Evolutionary conservation across 768 basidiomycete species (phyloP), one percentile per base, ranked within the genome.

Genomic region (Scleroderma bovista): DNA sequence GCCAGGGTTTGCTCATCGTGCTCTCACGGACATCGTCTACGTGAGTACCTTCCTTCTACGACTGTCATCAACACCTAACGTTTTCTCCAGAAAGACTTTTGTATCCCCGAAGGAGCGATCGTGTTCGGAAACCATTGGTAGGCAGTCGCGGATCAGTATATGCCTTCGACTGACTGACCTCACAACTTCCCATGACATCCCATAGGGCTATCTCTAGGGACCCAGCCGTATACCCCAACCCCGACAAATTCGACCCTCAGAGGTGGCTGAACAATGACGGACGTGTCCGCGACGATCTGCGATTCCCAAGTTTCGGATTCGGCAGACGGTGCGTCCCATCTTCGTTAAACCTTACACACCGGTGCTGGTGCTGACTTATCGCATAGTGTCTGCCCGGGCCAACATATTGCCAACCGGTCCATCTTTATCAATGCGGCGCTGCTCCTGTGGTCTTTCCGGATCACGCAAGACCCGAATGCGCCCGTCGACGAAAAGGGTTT

Each of bases 351-450:
- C 11, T 37, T 26, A 3, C 13, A 1, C 9, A 5, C 6, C 17
- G n/a, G n/a, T 17, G 20, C 19, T 3, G 3, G 34, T 19, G 17
- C 32, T 45, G 17, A 24, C 54, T 39, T 36, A 6, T n/a, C 34
- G 6, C 3, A 11, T n/a, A 78, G 83, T n/a, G 72, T 84, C 6
- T 87, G 84, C 51, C 83, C 83, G 0, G 84, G 84, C 0, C 77
- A 79, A 56, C 75, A 83, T 60, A 76, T 87, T 29, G 84, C 64
- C 17, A 63, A 67, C 64, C 76, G 82, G 5, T 86, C 84, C 7
- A 64, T 87, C 2, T 84, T 83, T 57, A 69, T 87, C 54, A 86
- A 83, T 50, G 75, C 80, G 0, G 81, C 81, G 0, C 71, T 84
- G 13, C 66, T 82, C 2, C 63, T 84, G 31, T 86, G 84, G 82